Evolutionary conservation across 192 early-diverging fungal species (phyloP), one percentile per base, ranked within the genome.

Genomic region (Gamsiella multidivaricata): DNA sequence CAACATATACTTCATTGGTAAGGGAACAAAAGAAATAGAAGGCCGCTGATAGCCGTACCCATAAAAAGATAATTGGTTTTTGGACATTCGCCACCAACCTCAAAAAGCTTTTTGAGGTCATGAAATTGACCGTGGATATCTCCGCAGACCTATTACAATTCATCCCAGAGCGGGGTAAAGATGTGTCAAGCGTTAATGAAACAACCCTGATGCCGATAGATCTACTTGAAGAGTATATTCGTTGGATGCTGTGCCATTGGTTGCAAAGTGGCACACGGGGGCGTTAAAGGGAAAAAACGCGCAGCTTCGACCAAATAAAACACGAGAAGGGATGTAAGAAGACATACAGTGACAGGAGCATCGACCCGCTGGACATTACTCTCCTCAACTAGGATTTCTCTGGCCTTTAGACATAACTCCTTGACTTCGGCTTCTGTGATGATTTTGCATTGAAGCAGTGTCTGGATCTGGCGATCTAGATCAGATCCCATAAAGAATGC

Each of bases 81-180:
- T 5, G 97, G 97, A 58, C 90, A 95, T 73, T 96, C 94, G 55
- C 95, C 96, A 68, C 97, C 97, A 59, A 96, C 94, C 63, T 85
- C 82, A 71, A 98, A 96, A 26, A 98, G 90, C 73, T 98, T 93
- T 81, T 92, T 94, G 32, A 98, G 82, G 82, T 98, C 97, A 82
- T 96, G 92, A 79, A 98, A 98, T 73, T 98, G 97, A 41, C 97
- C 97, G 81, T 98, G 97, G 72, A 98, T 98, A 71, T 98, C 97
- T 54, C 97, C 97, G 63, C 93, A 94, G 47, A 94, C 91, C 87
- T 89, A 60, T 31, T 17, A 28, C 8, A 28, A n/a, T n/a, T n/a
- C n/a, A n/a, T n/a, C n/a, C n/a, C n/a, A n/a, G n/a, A n/a, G n/a
- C n/a, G n/a, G n/a, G n/a, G n/a, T n/a, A n/a, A n/a, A n/a, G n/a